Conservation (phyloP, 2,329 filamentous ascomycete species). For the Diaporthe capsici region DNA sequence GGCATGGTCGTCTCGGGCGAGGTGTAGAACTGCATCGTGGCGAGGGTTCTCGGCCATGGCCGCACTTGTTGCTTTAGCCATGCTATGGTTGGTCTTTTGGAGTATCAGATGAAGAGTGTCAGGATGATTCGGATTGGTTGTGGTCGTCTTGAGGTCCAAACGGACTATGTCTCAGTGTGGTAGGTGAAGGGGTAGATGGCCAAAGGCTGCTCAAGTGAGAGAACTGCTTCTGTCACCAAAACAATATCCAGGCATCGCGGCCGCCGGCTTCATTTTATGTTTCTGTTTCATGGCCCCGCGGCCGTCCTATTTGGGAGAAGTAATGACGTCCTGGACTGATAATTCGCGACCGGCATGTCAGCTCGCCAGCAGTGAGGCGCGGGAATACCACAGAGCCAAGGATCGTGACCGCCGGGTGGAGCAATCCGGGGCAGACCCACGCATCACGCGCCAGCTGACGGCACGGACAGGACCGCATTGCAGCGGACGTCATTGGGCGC, state of each 20-base stretch:
- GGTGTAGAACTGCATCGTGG: conserved; percentile 14
- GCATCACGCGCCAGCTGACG: conserved; percentile 24
- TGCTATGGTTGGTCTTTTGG: neutral
- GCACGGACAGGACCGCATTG: conserved; percentile 7
- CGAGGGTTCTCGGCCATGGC: conserved; percentile 26
- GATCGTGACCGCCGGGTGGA: conserved; percentile 19
- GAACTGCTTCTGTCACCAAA: neutral
- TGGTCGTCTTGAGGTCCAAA: neutral
- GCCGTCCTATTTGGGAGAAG: neutral
- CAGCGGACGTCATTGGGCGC: neutral
- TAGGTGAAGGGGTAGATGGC: neutral
- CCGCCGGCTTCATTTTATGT: conserved; percentile 29
- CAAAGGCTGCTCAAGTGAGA: neutral
- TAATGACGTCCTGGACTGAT: neutral
- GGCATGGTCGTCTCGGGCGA: conserved; percentile 25
- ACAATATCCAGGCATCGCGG: conserved; percentile 1
- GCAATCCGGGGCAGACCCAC: conserved; percentile 22
- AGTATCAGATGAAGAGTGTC: no score
- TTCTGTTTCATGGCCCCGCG: conserved; percentile 5
- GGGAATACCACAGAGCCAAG: conserved; percentile 26
- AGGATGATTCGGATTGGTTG: neutral
- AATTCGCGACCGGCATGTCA: neutral
- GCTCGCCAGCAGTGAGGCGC: conserved; percentile 9
- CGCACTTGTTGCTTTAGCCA: neutral
- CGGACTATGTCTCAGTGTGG: conserved; percentile 10